These are phyloP conservation scores for Monosporascus sp. DNA, from an alignment of 2,329 filamentous ascomycete genomes.

Conservation along the genomic window DNA sequence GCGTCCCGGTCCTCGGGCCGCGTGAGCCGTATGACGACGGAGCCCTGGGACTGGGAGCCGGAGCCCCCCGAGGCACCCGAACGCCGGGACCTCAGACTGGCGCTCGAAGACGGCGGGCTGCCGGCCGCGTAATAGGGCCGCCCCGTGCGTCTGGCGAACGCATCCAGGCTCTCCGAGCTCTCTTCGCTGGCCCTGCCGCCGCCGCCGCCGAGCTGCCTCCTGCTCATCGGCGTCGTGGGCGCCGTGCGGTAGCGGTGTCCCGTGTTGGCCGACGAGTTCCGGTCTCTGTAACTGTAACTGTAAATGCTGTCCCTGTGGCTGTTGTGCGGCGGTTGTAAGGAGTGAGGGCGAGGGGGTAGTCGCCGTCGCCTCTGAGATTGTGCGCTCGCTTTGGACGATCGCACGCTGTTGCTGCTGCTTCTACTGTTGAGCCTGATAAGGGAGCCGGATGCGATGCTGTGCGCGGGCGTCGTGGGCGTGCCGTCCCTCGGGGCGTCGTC, in stretches of 20 bases:
- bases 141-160: conserved; percentile 36
- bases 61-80: conserved; percentile 28
- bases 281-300: conserved; percentile 10
- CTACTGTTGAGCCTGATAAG: conserved; percentile 17
- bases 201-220: conserved; percentile 32
- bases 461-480: conserved; percentile 33
- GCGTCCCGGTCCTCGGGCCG: neutral
- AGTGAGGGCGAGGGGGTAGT: neutral
- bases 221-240: conserved; percentile 47
- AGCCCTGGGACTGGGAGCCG: neutral
- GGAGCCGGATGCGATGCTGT: conserved; percentile 19
- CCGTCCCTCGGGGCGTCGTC: conserved; percentile 39
- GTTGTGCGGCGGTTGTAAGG: neutral
- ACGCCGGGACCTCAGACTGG: conserved; percentile 36
- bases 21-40: neutral
- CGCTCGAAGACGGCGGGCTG: conserved; percentile 29
- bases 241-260: conserved; percentile 46
- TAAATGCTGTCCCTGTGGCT: conserved; percentile 21
- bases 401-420: neutral
- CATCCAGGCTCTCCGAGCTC: conserved; percentile 30
- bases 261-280: conserved; percentile 38
- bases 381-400: conserved; percentile 12
- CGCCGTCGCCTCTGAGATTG: conserved; percentile 4
- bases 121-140: conserved; percentile 32
- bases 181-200: conserved; percentile 17